Conservation (phyloP, 352 stramenopile genomes). For the Globisporangium splendens region DNA sequence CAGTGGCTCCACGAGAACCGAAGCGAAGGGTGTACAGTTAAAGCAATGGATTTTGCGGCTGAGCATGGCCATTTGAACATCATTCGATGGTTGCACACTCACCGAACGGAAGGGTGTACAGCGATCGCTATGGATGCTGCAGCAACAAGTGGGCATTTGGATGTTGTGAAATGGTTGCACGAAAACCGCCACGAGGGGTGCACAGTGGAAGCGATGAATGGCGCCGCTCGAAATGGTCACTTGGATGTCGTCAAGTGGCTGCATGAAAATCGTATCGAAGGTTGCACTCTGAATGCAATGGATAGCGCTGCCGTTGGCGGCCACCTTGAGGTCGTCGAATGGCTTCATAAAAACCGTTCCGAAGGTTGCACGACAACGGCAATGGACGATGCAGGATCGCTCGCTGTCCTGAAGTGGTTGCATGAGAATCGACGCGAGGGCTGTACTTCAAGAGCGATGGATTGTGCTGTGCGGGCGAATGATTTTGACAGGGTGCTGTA, state of each 20-base stretch:
- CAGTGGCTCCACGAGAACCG: not conserved
- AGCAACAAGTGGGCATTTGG: not conserved
- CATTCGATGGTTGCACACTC: not conserved
- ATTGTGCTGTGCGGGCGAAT: not conserved
- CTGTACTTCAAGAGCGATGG: not conserved
- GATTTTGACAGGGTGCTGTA: constrained; percentile 1
- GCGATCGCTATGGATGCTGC: not conserved
- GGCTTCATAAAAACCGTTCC: constrained; percentile 1
- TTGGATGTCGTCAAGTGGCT: not conserved
- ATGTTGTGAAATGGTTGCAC: not conserved
- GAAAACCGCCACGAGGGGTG: not conserved
- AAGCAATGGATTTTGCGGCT: constrained; percentile 1
- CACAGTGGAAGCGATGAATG: not conserved
- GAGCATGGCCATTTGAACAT: not conserved
- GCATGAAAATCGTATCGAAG: not conserved
- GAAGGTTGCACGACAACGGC: not conserved
- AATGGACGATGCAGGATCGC: not conserved
- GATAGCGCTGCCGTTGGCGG: not conserved
- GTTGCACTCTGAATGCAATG: not conserved
- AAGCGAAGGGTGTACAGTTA: not conserved
- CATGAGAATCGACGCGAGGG: not conserved
- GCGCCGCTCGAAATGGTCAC: not conserved
- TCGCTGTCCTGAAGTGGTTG: not conserved
- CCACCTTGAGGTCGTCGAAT: not conserved
- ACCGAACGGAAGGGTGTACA: not conserved